phyloP scores from a whole-genome alignment of 805 yeast genomes.

The Pichia sporocuriosa region DNA sequence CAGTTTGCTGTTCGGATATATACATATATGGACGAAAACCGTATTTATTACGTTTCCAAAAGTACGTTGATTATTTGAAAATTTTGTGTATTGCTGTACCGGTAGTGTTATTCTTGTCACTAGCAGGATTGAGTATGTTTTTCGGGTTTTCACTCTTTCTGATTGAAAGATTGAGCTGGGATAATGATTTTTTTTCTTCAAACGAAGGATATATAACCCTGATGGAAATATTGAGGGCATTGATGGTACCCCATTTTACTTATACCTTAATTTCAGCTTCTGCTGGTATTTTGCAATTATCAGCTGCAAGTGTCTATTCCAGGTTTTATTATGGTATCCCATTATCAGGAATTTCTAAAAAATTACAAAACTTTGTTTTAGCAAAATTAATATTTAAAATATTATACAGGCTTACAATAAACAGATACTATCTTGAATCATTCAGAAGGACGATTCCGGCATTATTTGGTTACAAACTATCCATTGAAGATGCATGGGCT shows the following conservation, averaged over 20 bases:
- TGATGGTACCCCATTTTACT: neutral
- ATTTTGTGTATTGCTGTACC: too few species aligned
- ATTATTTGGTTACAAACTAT: constrained; percentile 3
- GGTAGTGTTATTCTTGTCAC: neutral
- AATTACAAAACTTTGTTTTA: neutral
- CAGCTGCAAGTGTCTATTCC: neutral
- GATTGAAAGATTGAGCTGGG: constrained; percentile 2
- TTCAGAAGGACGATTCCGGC: constrained; percentile 4
- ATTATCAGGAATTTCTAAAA: neutral
- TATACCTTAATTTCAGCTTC: constrained; percentile 1
- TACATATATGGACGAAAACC: too few species aligned
- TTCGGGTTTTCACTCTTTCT: too few species aligned
- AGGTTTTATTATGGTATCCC: neutral
- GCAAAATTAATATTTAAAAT: neutral
- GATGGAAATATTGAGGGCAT: too few species aligned
- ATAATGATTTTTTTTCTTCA: neutral
- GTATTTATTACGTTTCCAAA: too few species aligned
- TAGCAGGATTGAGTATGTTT: too few species aligned
- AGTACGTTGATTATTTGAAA: too few species aligned
- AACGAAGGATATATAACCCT: too few species aligned
- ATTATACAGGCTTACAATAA: constrained; percentile 1
- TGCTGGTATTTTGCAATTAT: neutral
- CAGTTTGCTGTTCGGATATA: too few species aligned
- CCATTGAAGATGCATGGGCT: constrained; percentile 1
- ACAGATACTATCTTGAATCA: constrained; percentile 4